phyloP scores from a whole-genome alignment of 768 basidiomycete species.

The Pleurotus tuoliensis region DNA sequence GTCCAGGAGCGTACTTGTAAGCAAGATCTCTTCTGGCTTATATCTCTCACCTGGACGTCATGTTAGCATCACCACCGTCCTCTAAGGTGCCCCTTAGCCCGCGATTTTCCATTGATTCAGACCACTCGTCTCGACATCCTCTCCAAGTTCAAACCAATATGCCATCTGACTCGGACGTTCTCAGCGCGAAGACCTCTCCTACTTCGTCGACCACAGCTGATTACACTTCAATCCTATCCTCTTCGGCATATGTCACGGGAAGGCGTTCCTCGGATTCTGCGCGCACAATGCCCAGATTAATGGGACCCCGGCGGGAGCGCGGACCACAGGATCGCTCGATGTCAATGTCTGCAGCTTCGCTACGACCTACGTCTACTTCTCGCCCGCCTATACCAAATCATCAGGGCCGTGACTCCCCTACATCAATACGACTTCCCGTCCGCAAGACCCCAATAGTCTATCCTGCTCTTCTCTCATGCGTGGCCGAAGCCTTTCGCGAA shows the following conservation, averaged over 20 bases:
- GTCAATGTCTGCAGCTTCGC: slow-evolving; percentile 63
- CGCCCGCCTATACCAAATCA: slow-evolving; percentile 28
- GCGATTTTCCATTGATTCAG: slow-evolving; percentile 35
- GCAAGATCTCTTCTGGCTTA: slow-evolving; percentile 17
- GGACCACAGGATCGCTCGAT: slow-evolving; percentile 65
- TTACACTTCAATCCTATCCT: slow-evolving; percentile 11
- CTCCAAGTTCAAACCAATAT: slow-evolving; percentile 54
- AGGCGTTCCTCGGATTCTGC: slow-evolving; percentile 72
- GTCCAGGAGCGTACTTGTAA: slow-evolving; percentile 40
- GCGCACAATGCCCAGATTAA: slow-evolving; percentile 51
- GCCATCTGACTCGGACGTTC: slow-evolving; percentile 37
- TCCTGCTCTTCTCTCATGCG: slow-evolving; percentile 92
- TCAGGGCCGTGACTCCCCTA: slow-evolving; percentile 39
- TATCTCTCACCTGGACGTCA: slow-evolving; percentile 21
- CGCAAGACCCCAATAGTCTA: slow-evolving; percentile 78
- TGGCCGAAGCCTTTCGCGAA: slow-evolving; percentile 89
- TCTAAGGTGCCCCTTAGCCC: slow-evolving; percentile 17
- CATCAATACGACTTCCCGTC: slow-evolving; percentile 31
- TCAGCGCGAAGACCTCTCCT: slow-evolving; percentile 39
- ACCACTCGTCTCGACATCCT: slow-evolving; percentile 30
- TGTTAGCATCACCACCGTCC: slow-evolving; percentile 4
- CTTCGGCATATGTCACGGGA: slow-evolving; percentile 17
- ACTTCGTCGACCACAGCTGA: slow-evolving; percentile 28
- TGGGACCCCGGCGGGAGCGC: slow-evolving; percentile 55
- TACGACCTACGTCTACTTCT: slow-evolving; percentile 44